Conservation (phyloP, 2,329 filamentous ascomycete species). For the Dactylellina drechsleri region DNA sequence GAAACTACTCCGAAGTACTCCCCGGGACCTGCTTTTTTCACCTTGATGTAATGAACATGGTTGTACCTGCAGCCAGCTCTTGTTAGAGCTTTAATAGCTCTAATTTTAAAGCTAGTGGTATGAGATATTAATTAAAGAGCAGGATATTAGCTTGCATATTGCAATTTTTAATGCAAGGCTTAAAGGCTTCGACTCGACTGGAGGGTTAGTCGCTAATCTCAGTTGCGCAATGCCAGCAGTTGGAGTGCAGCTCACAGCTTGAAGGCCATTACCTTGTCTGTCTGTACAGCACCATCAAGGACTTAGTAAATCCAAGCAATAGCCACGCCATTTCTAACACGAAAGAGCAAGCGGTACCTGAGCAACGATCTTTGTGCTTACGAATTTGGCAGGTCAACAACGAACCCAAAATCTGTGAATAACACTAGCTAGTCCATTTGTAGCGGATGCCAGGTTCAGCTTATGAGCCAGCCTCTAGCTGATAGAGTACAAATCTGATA, state of each 20-base stretch:
- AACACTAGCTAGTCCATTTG: constrained; percentile 14
- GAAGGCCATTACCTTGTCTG: not conserved
- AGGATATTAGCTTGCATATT: no score
- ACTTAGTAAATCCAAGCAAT: no score
- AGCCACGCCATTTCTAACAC: no score
- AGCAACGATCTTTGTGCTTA: no score
- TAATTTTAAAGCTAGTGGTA: no score
- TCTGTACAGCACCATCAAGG: no score
- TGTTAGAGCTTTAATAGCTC: not conserved
- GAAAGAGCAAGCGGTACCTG: no score
- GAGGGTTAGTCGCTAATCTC: no score
- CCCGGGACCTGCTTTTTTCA: constrained; percentile 12
- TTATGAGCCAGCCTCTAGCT: not conserved
- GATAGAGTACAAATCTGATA: constrained; percentile 2
- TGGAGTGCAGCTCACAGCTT: not conserved
- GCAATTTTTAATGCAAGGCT: no score
- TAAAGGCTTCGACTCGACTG: no score
- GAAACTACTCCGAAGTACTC: constrained; percentile 9
- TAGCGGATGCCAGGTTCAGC: not conserved
- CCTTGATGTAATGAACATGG: not conserved
- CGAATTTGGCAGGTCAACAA: constrained; percentile 35
- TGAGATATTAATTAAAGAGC: no score
- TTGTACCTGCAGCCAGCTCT: constrained; percentile 32
- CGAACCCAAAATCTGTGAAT: constrained; percentile 27
- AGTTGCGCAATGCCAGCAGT: no score